A percentile compares a stretch with the other conserved stretches of the same genome.
phyloP scores from a whole-genome alignment of 306 rosid species.

The Boehmeria nivea region DNA sequence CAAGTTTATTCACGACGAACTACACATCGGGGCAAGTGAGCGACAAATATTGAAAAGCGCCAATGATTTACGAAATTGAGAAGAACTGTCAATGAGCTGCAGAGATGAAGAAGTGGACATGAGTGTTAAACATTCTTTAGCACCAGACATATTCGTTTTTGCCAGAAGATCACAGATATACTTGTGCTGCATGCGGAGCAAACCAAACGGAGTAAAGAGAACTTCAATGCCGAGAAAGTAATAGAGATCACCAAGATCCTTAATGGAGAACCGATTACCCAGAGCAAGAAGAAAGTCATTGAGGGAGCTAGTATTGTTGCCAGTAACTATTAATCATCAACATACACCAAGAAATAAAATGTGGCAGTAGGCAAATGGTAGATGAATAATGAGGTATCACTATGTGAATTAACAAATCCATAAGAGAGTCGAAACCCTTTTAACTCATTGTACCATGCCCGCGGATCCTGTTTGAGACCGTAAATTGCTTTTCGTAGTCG shows the following conservation, averaged over 20 bases:
- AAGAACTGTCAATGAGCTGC: background rate
- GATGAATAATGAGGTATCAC: background rate
- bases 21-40: background rate
- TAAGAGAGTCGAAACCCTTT: background rate
- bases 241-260: background rate
- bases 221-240: background rate
- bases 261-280: background rate
- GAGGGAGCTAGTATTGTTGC: background rate
- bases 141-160: background rate
- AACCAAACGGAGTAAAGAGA: background rate
- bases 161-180: background rate
- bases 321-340: background rate
- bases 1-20: background rate
- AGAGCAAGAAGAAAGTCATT: background rate
- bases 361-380: background rate
- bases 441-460: background rate
- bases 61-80: background rate
- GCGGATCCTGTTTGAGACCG: background rate
- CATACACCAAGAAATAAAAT: background rate
- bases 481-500: background rate
- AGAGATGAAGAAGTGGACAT: background rate
- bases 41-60: background rate
- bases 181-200: background rate
- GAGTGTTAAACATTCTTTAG: background rate
- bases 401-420: background rate